These are phyloP conservation scores for Penicillium mononematosum DNA, from an alignment of 495 filamentous ascomycete species.

Conservation along the genomic window DNA sequence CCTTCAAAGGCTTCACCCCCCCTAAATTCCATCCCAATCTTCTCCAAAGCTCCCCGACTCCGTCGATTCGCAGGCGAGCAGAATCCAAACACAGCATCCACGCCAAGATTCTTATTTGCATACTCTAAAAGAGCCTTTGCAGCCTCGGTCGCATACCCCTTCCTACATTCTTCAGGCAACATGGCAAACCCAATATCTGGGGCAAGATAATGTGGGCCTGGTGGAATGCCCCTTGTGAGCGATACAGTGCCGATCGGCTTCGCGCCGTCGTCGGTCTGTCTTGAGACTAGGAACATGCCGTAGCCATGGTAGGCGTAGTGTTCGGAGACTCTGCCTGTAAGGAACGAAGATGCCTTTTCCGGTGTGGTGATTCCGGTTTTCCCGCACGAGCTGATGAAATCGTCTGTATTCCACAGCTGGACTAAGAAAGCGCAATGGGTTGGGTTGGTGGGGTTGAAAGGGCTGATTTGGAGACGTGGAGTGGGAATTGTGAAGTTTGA, in stretches of 20 bases:
- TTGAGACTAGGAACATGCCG: slow-evolving; percentile 28
- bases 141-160: slow-evolving; percentile 43
- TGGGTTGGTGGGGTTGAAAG: slow-evolving; percentile 27
- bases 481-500: slow-evolving; percentile 22
- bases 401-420: slow-evolving; percentile 31
- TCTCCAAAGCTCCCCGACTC: slow-evolving; percentile 32
- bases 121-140: slow-evolving; percentile 29
- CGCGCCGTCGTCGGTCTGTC: neutral
- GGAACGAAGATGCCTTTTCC: slow-evolving; percentile 22
- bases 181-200: slow-evolving; percentile 41
- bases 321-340: slow-evolving; percentile 19
- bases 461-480: slow-evolving; percentile 33
- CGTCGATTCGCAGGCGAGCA: slow-evolving; percentile 23
- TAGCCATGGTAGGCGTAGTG: slow-evolving; percentile 32
- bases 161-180: slow-evolving; percentile 30
- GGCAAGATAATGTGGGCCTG: slow-evolving; percentile 20
- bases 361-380: slow-evolving; percentile 22
- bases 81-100: slow-evolving; percentile 25
- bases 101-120: slow-evolving; percentile 18
- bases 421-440: slow-evolving; percentile 36
- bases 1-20: slow-evolving; percentile 28
- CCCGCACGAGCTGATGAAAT: slow-evolving; percentile 22
- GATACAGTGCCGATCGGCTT: neutral
- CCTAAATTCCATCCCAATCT: slow-evolving; percentile 31
- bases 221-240: slow-evolving; percentile 30